These are phyloP conservation scores for Acer saccharum DNA, from an alignment of 345 rosid species.

Conservation along the genomic window DNA sequence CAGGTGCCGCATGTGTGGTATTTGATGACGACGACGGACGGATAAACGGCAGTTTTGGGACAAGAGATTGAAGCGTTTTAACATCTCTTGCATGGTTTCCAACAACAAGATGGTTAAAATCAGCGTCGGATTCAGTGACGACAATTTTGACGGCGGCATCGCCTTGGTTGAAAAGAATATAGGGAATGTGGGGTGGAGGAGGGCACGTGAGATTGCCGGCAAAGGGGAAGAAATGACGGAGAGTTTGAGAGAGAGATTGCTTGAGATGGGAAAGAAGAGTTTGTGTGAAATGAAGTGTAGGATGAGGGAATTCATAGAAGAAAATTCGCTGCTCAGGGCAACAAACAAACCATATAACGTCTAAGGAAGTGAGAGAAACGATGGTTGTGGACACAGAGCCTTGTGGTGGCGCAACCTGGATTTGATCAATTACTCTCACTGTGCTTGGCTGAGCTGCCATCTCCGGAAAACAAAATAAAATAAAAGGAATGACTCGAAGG, in stretches of 20 bases:
- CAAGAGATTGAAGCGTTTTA: slow-evolving; percentile 24
- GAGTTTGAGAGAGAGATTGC: slow-evolving; percentile 33
- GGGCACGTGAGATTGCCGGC: slow-evolving; percentile 32
- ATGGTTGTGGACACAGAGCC: slow-evolving; percentile 29
- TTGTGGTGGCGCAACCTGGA: slow-evolving; percentile 34
- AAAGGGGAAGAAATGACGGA: slow-evolving; percentile 30
- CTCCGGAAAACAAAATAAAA: background rate
- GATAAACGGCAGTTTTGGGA: slow-evolving; percentile 20
- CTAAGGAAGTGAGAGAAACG: slow-evolving; percentile 45
- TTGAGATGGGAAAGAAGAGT: slow-evolving; percentile 21
- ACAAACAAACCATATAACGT: slow-evolving; percentile 22
- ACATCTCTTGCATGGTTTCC: slow-evolving; percentile 22
- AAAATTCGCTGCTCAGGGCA: slow-evolving; percentile 31
- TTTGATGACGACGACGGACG: background rate
- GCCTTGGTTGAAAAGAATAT: slow-evolving; percentile 18
- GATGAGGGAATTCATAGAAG: slow-evolving; percentile 27
- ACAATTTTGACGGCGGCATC: slow-evolving; percentile 23
- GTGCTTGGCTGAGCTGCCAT: background rate
- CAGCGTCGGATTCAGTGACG: slow-evolving; percentile 31
- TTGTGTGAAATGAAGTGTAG: slow-evolving; percentile 20
- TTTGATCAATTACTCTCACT: slow-evolving; percentile 16
- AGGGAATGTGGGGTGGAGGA: slow-evolving; percentile 28
- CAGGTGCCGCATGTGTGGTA: slow-evolving; percentile 2
- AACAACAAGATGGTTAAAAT: slow-evolving; percentile 20
- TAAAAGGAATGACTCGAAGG: too few relatives aligned